Evolutionary conservation across 805 yeast species (phyloP).

Genomic region (Debaryomyces hansenii): DNA sequence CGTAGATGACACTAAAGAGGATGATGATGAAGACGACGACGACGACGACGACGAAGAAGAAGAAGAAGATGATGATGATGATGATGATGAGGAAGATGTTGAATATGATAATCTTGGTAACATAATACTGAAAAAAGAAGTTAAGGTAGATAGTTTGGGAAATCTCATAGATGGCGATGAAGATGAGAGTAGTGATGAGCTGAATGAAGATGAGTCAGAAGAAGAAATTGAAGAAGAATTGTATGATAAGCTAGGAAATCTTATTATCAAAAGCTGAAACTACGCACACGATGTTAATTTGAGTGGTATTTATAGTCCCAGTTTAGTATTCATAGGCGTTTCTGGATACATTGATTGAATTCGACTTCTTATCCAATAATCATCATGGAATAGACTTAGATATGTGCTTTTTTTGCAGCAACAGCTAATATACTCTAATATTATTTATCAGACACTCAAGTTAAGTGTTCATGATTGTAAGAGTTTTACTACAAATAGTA

Average conservation of each 20-base stretch:
- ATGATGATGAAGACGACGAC: background rate
- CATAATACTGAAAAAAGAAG: constrained; percentile 11
- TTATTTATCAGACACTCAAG: too few relatives aligned
- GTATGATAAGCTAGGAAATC: constrained; percentile 25
- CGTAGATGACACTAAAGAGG: background rate
- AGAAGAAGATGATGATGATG: constrained; percentile 11
- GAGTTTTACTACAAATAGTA: too few relatives aligned
- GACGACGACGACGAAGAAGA: constrained; percentile 10
- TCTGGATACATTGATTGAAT: too few relatives aligned
- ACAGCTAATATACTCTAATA: too few relatives aligned
- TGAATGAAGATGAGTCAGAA: background rate
- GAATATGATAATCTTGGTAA: constrained; percentile 20
- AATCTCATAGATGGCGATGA: constrained; percentile 12
- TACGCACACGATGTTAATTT: background rate
- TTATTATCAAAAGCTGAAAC: background rate
- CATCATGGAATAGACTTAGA: too few relatives aligned
- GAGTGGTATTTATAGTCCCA: too few relatives aligned
- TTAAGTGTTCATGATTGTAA: too few relatives aligned
- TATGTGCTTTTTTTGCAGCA: too few relatives aligned
- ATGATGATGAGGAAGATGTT: constrained; percentile 11
- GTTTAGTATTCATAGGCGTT: too few relatives aligned
- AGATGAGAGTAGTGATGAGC: background rate
- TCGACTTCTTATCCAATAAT: too few relatives aligned
- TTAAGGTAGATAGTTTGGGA: constrained; percentile 20
- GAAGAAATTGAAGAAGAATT: constrained; percentile 9